Evolutionary conservation across 2,329 filamentous ascomycete species (phyloP).

Genomic region (Diplodia corticola): DNA sequence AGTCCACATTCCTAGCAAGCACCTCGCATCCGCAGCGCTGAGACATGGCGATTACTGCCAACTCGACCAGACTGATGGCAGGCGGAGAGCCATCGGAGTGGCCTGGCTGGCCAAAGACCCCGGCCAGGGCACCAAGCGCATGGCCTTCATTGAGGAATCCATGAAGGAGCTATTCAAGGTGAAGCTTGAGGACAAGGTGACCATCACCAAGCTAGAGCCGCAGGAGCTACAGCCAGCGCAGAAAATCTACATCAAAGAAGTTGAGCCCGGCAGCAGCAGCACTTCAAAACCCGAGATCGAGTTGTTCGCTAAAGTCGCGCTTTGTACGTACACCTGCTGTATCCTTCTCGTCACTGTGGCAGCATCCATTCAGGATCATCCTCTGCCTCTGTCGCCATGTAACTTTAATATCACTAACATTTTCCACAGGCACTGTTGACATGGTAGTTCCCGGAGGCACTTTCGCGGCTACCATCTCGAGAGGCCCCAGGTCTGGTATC

Average conservation of each 20-base stretch:
- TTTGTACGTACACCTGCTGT: constrained; percentile 31
- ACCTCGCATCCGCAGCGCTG: constrained; percentile 57
- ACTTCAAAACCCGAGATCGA: constrained; percentile 29
- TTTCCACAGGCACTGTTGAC: constrained; percentile 59
- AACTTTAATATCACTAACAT: neutral
- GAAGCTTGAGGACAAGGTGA: constrained; percentile 69
- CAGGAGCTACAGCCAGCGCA: constrained; percentile 33
- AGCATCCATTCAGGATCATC: neutral
- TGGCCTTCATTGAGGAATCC: constrained; percentile 65
- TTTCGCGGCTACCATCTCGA: constrained; percentile 53
- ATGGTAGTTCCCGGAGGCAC: constrained; percentile 68
- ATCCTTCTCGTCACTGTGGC: neutral
- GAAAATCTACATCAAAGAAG: constrained; percentile 32
- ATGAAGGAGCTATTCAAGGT: constrained; percentile 73
- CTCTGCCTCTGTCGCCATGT: neutral
- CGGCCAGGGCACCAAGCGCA: constrained; percentile 39
- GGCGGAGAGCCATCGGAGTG: constrained; percentile 55
- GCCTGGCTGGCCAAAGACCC: constrained; percentile 59
- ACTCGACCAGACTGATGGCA: constrained; percentile 45
- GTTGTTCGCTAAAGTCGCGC: constrained; percentile 34
- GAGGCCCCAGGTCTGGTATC: constrained; percentile 51
- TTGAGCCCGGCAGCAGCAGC: constrained; percentile 28
- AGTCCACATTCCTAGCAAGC: constrained; percentile 58
- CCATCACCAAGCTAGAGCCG: constrained; percentile 55
- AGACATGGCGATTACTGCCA: constrained; percentile 60